Evolutionary conservation across 768 basidiomycete species (phyloP), one percentile per base, ranked within the genome.

Genomic region (Suillus subluteus): DNA sequence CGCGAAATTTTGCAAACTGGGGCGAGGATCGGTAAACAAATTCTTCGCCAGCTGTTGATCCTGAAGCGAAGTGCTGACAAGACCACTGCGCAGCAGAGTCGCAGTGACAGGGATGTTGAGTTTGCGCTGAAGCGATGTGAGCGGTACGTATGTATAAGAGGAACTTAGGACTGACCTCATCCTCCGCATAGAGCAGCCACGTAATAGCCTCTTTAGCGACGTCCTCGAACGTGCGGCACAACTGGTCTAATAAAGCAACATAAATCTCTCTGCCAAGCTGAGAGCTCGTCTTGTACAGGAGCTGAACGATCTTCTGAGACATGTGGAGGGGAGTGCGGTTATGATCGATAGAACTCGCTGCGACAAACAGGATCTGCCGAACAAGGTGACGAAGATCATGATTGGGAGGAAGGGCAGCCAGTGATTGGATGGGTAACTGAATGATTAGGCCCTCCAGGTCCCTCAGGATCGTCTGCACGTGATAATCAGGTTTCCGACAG

Each of bases 151-250:
- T 21, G 26, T 6, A 48, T 41, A 9, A 16, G 35, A 23, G 15
- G 23, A 58, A 69, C 21, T 32, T 41, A 55, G 13, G 6, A 81
- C 88, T 65, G 65, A 96, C 95, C 82, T 96, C 94, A 74, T 99
- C 98, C 74, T 99, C 96, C 4, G 98, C 94, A 74, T 95, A 98
- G 55, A 98, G 81, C 58, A 99, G 82, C 98, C 98, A 99, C 2
- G 92, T 93, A 61, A 96, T 92, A 7, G 97, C 98, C 79, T 99
- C 98, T 77, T 96, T 96, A 21, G 92, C 94, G 55, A 98, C 97
- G 69, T 97, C 94, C 70, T 94, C 90, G 68, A 95, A 96, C 18
- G 89, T 82, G 68, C 90, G 88, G 75, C 98, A 99, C 50, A 99
- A 81, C 68, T 95, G 91, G 66, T 96, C 92, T 16, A 99, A 81